phyloP scores from a whole-genome alignment of 108 stramenopile species.

The Nitzschia sp. region DNA sequence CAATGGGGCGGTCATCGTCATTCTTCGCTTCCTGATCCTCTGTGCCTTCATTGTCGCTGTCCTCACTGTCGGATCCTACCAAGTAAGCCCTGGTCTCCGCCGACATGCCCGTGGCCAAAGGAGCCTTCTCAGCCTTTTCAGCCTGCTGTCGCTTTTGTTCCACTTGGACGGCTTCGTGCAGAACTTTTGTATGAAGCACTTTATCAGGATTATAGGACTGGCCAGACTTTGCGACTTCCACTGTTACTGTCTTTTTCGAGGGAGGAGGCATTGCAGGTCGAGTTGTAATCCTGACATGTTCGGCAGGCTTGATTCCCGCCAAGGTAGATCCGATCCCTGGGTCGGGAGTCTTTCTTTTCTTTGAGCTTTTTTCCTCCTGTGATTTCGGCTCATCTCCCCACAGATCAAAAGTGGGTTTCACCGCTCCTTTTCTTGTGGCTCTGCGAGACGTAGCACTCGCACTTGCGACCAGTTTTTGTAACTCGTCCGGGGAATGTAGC shows the following conservation, averaged over 20 bases:
- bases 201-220: slow-evolving; percentile 85
- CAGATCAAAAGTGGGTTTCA: slow-evolving; percentile 65
- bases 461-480: slow-evolving; percentile 43
- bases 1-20: slow-evolving; percentile 16
- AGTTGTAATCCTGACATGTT: slow-evolving; percentile 11
- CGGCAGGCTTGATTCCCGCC: slow-evolving; percentile 33
- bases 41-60: slow-evolving; percentile 54
- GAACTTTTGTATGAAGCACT: slow-evolving; percentile 64
- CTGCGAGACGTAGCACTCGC: neutral
- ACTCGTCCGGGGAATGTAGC: slow-evolving; percentile 42
- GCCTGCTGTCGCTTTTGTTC: slow-evolving; percentile 77
- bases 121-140: slow-evolving; percentile 48
- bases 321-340: slow-evolving; percentile 24
- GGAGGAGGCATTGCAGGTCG: slow-evolving; percentile 11
- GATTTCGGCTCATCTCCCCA: slow-evolving; percentile 49
- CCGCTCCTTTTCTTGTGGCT: slow-evolving; percentile 13
- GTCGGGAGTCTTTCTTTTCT: slow-evolving; percentile 23
- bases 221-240: slow-evolving; percentile 74
- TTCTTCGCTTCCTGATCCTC: slow-evolving; percentile 16
- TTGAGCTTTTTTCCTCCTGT: slow-evolving; percentile 16
- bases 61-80: slow-evolving; percentile 53
- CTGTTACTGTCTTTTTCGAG: slow-evolving; percentile 41
- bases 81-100: slow-evolving; percentile 66
- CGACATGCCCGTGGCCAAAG: slow-evolving; percentile 66
- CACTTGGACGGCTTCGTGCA: slow-evolving; percentile 69